Evolutionary conservation across 1,284 basidiomycete genomes (phyloP).

Genomic region (Leccinum pachyderme): DNA sequence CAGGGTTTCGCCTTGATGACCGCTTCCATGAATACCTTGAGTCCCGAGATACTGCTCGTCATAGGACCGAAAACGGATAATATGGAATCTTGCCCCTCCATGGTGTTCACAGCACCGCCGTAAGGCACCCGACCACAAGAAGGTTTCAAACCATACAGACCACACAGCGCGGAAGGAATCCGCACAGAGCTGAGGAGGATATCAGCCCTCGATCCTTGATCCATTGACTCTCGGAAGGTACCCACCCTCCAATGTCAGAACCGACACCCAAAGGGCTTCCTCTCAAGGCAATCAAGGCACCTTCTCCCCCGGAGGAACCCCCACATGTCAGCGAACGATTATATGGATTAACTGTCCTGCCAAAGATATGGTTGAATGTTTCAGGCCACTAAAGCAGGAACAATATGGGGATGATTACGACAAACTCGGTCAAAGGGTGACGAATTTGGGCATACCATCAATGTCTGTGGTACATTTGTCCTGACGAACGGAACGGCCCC

Average conservation of each 20-base stretch:
- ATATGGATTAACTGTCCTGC: conserved; percentile 64
- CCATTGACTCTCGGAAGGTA: background rate
- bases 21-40: conserved; percentile 64
- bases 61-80: conserved; percentile 75
- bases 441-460: conserved; percentile 44
- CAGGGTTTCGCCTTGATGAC: conserved; percentile 63
- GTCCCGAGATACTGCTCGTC: conserved; percentile 50
- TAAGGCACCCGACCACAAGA: conserved; percentile 74
- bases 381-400: conserved; percentile 50
- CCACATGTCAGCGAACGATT: conserved; percentile 54
- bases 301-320: conserved; percentile 67
- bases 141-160: conserved; percentile 69
- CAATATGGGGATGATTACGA: background rate
- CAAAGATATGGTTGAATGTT: conserved; percentile 64
- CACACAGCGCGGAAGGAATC: conserved; percentile 65
- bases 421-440: background rate
- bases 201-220: background rate
- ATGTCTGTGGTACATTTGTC: conserved; percentile 70
- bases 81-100: conserved; percentile 71
- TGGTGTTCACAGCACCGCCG: conserved; percentile 56
- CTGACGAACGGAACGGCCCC: conserved; percentile 71
- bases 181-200: conserved; percentile 54
- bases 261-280: conserved; percentile 66
- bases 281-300: conserved; percentile 54
- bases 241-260: conserved; percentile 65